These are phyloP conservation scores for Naegleria fowleri DNA, from an alignment of 208 protist genomes.

Conservation along the genomic window DNA sequence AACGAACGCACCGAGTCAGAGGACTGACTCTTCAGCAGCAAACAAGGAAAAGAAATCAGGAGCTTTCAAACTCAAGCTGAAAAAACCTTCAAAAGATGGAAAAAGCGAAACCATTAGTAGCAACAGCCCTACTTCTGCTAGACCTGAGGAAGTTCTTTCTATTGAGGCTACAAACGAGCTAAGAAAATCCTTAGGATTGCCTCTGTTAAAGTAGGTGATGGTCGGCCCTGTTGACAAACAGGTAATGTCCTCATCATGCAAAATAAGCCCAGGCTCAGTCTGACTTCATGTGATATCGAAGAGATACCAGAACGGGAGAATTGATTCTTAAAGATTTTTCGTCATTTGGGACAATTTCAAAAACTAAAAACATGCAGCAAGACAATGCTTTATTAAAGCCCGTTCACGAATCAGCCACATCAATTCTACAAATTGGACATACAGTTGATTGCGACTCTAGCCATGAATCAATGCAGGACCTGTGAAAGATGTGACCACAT, in stretches of 20 bases:
- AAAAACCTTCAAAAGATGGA: not conserved
- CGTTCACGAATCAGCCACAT: not conserved
- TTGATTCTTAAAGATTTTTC: too few species aligned
- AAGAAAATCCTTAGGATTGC: not conserved
- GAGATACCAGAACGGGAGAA: too few species aligned
- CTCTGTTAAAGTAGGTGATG: not conserved
- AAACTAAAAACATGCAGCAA: too few species aligned
- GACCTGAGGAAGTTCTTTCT: too few species aligned
- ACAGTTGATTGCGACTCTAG: not conserved
- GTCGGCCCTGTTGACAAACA: too few species aligned
- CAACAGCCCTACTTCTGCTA: too few species aligned
- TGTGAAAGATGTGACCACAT: not conserved
- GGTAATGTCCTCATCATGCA: too few species aligned
- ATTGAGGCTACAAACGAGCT: slow-evolving; percentile 19
- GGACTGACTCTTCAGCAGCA: not conserved
- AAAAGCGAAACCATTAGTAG: too few species aligned
- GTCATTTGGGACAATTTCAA: too few species aligned
- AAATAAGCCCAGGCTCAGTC: too few species aligned
- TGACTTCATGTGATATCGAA: too few species aligned
- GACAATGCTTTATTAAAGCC: not conserved
- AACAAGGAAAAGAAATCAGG: not conserved
- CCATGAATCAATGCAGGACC: not conserved
- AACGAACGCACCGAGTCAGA: not conserved
- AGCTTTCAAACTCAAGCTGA: not conserved
- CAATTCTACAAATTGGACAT: not conserved